A percentile compares a stretch with the other conserved stretches of the same genome.
phyloP scores from a whole-genome alignment of 345 rosid species.

The Populus nigra region DNA sequence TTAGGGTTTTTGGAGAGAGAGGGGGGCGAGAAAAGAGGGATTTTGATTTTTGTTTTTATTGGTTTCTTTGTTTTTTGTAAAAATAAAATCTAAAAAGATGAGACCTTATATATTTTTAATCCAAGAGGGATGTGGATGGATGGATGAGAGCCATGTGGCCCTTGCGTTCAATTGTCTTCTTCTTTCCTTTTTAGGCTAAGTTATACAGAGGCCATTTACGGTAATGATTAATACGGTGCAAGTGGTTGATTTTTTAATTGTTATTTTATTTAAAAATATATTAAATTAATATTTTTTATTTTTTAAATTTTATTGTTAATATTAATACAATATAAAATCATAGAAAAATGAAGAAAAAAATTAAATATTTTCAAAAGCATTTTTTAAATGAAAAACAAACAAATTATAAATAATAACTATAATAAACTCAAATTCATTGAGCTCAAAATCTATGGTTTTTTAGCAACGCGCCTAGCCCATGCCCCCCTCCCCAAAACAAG shows the following conservation, averaged over 20 bases:
- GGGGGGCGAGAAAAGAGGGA: neutral
- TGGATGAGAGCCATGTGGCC: neutral
- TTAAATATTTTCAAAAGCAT: too few relatives aligned
- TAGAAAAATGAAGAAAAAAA: too few relatives aligned
- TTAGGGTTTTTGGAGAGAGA: conserved; percentile 44
- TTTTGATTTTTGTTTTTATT: neutral
- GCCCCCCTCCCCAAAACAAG: accelerated
- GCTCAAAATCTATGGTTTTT: too few relatives aligned
- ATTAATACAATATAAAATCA: too few relatives aligned
- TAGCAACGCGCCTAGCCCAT: accelerated
- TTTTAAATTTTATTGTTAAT: too few relatives aligned
- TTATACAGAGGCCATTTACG: neutral
- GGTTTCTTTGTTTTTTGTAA: neutral
- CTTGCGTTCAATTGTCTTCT: neutral
- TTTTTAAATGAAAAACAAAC: too few relatives aligned
- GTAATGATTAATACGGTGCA: too few relatives aligned
- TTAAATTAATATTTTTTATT: too few relatives aligned
- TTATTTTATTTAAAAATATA: too few relatives aligned
- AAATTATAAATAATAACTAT: accelerated
- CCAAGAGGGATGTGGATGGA: neutral
- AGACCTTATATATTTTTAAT: neutral
- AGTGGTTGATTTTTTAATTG: too few relatives aligned
- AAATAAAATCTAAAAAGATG: neutral
- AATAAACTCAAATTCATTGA: too few relatives aligned
- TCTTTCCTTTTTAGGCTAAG: neutral